Percentiles rank a stretch among this genome's conserved stretches.
Conservation (phyloP, 441 rosid genomes). For the Populus hybrid region DNA sequence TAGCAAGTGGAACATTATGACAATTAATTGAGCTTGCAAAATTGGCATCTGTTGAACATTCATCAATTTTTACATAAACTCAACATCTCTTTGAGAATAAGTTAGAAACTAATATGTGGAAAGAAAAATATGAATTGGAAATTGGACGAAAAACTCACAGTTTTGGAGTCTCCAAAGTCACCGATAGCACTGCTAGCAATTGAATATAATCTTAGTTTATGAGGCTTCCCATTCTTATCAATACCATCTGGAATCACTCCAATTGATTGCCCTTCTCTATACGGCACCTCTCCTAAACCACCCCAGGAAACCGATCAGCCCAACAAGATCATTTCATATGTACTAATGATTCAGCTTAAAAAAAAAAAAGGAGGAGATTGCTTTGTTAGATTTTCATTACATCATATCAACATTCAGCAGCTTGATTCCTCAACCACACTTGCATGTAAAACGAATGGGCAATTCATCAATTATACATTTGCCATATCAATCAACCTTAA, state of each 20-base stretch:
- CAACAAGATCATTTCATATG: slow-evolving; percentile 2
- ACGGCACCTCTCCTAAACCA: slow-evolving; percentile 71
- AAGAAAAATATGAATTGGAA: neutral
- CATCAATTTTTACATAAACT: too few species aligned
- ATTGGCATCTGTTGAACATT: neutral
- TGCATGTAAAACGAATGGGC: too few species aligned
- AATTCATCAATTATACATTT: too few species aligned
- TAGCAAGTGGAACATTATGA: neutral
- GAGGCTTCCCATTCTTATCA: slow-evolving; percentile 94
- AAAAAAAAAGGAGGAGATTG: too few species aligned
- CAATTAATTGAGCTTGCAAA: neutral
- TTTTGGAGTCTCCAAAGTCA: slow-evolving; percentile 94
- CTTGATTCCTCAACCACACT: too few species aligned
- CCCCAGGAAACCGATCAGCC: neutral
- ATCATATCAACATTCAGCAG: too few species aligned
- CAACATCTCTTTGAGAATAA: too few species aligned
- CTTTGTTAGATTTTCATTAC: too few species aligned
- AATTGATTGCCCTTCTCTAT: slow-evolving; percentile 95
- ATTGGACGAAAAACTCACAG: slow-evolving; percentile 44
- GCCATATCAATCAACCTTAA: too few species aligned
- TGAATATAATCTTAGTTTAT: slow-evolving; percentile 87
- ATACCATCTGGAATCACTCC: slow-evolving; percentile 86
- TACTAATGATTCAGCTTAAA: neutral
- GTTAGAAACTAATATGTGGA: neutral
- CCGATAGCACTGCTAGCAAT: slow-evolving; percentile 98